These are phyloP conservation scores for Colletotrichum chlorophyti DNA, from an alignment of 2,329 filamentous ascomycete species.

Conservation along the genomic window DNA sequence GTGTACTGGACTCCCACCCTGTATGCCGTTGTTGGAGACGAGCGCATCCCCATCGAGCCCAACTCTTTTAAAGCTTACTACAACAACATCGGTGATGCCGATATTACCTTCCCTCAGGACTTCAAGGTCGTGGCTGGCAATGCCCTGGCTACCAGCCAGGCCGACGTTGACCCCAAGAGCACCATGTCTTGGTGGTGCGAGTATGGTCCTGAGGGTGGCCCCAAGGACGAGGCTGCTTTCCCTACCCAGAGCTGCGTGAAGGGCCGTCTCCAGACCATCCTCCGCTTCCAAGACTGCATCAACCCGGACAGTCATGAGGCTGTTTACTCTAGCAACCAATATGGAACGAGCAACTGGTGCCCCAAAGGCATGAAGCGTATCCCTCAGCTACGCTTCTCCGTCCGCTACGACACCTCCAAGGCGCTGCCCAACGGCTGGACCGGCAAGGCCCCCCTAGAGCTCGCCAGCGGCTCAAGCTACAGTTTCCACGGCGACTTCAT, in stretches of 20 bases:
- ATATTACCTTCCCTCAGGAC: constrained; percentile 52
- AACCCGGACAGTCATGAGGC: constrained; percentile 27
- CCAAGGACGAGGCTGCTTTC: too few relatives aligned
- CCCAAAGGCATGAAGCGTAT: constrained; percentile 50
- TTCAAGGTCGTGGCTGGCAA: constrained; percentile 50
- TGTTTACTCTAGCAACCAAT: constrained; percentile 29
- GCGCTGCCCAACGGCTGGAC: constrained; percentile 51
- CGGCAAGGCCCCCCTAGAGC: constrained; percentile 51
- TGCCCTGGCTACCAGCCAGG: constrained; percentile 41
- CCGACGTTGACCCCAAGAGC: too few relatives aligned
- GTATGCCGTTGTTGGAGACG: constrained; percentile 45
- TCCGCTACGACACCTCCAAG: constrained; percentile 50
- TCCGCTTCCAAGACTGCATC: constrained; percentile 34
- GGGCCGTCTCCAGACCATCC: constrained; percentile 32
- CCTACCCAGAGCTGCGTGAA: too few relatives aligned
- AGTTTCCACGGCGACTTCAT: constrained; percentile 53
- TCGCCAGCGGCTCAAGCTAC: constrained; percentile 47
- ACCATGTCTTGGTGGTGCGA: too few relatives aligned
- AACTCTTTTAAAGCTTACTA: constrained; percentile 54
- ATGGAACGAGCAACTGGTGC: constrained; percentile 37
- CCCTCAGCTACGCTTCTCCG: constrained; percentile 53
- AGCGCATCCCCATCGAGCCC: constrained; percentile 44
- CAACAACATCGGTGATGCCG: constrained; percentile 45
- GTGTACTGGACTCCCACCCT: constrained; percentile 53
- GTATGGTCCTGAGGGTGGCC: too few relatives aligned